phyloP scores from a whole-genome alignment of 495 filamentous ascomycete genomes.

The Diplogelasinospora grovesii region DNA sequence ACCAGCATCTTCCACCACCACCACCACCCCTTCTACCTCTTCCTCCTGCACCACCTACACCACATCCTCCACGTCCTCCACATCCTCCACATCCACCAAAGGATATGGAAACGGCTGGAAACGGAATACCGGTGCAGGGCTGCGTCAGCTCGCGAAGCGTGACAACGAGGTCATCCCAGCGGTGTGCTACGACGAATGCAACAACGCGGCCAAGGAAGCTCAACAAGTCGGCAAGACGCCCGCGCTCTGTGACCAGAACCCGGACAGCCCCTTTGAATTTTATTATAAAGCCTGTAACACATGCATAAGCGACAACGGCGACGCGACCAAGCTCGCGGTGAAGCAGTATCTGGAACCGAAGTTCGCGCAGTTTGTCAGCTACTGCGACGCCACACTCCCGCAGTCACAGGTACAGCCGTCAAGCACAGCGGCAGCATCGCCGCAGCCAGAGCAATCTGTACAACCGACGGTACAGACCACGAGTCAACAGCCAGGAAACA shows the following conservation, averaged over 20 bases:
- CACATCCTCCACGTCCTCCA: background rate
- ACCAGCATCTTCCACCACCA: conserved; percentile 12
- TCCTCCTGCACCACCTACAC: background rate
- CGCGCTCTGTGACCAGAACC: conserved; percentile 34
- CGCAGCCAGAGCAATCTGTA: too few species aligned
- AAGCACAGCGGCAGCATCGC: too few species aligned
- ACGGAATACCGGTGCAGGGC: background rate
- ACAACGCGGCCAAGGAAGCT: conserved; percentile 41
- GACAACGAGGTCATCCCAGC: conserved; percentile 31
- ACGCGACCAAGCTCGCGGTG: conserved; percentile 11
- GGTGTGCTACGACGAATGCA: conserved; percentile 50
- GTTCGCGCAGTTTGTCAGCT: conserved; percentile 26
- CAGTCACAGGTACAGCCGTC: conserved; percentile 15
- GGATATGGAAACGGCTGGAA: background rate
- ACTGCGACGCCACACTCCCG: conserved; percentile 19
- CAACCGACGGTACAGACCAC: too few species aligned
- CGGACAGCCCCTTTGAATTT: conserved; percentile 38
- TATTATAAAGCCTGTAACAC: conserved; percentile 32
- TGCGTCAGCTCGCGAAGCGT: conserved; percentile 24
- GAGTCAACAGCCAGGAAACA: too few species aligned
- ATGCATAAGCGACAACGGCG: conserved; percentile 23
- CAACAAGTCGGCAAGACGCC: conserved; percentile 39
- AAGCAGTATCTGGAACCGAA: conserved; percentile 18
- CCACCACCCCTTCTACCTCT: background rate
- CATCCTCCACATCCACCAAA: too few species aligned